These are phyloP conservation scores for Flaveria sonorensis DNA, from an alignment of 129 eudicot genomes.

Conservation along the genomic window DNA sequence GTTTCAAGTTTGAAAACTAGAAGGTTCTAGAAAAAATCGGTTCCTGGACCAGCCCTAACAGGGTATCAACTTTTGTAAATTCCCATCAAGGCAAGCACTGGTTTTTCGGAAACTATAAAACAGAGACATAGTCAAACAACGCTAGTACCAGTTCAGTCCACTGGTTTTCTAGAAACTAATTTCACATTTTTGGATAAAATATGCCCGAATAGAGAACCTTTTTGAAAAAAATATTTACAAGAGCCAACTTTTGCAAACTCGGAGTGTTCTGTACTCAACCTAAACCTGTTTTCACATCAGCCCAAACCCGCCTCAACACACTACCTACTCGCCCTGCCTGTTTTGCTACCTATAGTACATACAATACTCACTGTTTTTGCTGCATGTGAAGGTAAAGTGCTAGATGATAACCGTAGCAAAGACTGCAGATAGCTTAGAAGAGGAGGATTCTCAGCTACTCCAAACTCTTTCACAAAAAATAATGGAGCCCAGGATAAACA, in stretches of 20 bases:
- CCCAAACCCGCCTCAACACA: neutral
- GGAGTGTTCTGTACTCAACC: neutral
- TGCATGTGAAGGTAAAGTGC: constrained; percentile 50
- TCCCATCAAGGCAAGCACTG: neutral
- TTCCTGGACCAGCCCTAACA: neutral
- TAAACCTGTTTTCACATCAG: neutral
- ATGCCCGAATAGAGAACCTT: neutral
- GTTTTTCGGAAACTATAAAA: neutral
- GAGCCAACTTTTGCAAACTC: neutral
- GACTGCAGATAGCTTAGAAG: constrained; percentile 55
- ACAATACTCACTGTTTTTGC: constrained; percentile 55
- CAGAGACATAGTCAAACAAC: neutral
- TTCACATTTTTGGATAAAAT: neutral
- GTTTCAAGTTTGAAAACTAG: neutral
- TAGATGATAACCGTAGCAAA: constrained; percentile 60
- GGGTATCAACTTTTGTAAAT: neutral
- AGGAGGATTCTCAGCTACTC: constrained; percentile 67
- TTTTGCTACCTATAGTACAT: neutral
- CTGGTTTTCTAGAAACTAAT: neutral
- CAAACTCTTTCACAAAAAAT: constrained; percentile 79
- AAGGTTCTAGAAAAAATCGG: neutral
- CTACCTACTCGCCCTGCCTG: neutral
- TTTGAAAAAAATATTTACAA: neutral
- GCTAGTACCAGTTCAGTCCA: neutral
- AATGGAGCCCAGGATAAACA: constrained; percentile 63